Evolutionary conservation across 2,329 filamentous ascomycete genomes (phyloP).

Genomic region (Rhytidhysteron rufulum): DNA sequence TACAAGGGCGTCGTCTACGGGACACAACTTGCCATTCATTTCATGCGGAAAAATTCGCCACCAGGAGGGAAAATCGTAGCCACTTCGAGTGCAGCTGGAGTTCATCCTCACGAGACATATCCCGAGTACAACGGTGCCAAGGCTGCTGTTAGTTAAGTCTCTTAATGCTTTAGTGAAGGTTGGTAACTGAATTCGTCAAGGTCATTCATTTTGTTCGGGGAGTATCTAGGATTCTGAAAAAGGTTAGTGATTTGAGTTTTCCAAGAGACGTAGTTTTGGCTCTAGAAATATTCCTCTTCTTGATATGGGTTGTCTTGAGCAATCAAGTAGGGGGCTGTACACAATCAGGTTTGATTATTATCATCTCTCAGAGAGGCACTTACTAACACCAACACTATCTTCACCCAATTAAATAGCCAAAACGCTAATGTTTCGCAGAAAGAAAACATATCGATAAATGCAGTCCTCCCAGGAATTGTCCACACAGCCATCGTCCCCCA

Average conservation of each 20-base stretch:
- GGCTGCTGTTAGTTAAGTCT: constrained; percentile 34
- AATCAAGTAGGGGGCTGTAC: too few species aligned
- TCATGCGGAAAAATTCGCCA: constrained; percentile 49
- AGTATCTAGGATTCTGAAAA: constrained; percentile 18
- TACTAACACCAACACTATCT: too few species aligned
- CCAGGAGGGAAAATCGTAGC: constrained; percentile 45
- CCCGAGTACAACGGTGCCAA: constrained; percentile 53
- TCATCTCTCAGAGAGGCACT: too few species aligned
- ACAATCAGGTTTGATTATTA: too few species aligned
- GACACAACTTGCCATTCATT: constrained; percentile 49
- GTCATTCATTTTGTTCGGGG: constrained; percentile 7
- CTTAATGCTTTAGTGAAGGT: background rate
- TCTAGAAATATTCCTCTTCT: too few species aligned
- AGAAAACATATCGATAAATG: constrained; percentile 49
- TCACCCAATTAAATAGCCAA: too few species aligned
- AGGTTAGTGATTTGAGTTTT: constrained; percentile 7
- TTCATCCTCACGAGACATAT: constrained; percentile 44
- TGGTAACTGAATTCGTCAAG: background rate
- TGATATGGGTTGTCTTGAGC: too few species aligned
- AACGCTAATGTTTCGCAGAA: constrained; percentile 24
- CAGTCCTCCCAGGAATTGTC: constrained; percentile 49
- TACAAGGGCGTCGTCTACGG: constrained; percentile 52
- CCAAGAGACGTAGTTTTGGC: too few species aligned
- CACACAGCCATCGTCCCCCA: constrained; percentile 34
- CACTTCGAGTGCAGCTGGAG: constrained; percentile 42